Evolutionary conservation across 139 green algal genomes (phyloP).

Genomic region (Chlamydomonas eustigma): DNA sequence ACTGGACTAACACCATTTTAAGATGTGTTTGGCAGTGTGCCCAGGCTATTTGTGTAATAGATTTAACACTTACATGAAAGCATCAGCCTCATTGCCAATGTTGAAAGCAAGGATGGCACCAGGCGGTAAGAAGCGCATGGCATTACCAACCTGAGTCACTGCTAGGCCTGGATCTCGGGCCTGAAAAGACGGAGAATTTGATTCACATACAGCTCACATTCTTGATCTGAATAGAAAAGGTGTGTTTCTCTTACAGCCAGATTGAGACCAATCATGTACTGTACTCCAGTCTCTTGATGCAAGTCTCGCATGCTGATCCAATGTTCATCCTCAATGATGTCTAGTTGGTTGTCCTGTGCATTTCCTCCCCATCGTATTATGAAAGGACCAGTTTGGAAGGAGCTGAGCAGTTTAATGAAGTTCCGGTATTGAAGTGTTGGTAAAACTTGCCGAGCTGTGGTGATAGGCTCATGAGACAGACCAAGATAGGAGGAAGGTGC

Average conservation of each 20-base stretch:
- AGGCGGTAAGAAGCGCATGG: slow-evolving; percentile 11
- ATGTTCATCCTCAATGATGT: slow-evolving; percentile 1
- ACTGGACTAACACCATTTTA: too few species aligned
- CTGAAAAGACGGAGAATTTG: neutral
- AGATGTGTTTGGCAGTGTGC: too few species aligned
- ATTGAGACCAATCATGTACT: slow-evolving; percentile 5
- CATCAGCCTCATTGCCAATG: slow-evolving; percentile 11
- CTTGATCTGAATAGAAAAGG: too few species aligned
- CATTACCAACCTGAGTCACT: slow-evolving; percentile 1
- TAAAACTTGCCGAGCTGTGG: neutral
- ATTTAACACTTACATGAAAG: neutral
- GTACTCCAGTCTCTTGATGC: neutral
- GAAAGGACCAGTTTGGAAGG: neutral
- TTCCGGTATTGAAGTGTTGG: neutral
- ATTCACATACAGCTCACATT: too few species aligned
- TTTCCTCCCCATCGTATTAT: slow-evolving; percentile 5
- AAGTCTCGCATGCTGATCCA: neutral
- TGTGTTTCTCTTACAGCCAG: neutral
- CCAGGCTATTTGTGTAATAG: too few species aligned
- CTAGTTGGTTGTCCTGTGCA: neutral
- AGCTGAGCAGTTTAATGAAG: neutral
- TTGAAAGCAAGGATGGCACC: slow-evolving; percentile 1
- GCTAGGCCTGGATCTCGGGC: neutral
- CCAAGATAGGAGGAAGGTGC: slow-evolving; percentile 1
- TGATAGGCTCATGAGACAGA: slow-evolving; percentile 1